A percentile compares a stretch with the other conserved stretches of the same genome.
These are phyloP conservation scores for Trichophyton schoenleinii DNA, from an alignment of 2,329 filamentous ascomycete genomes.

Conservation along the genomic window DNA sequence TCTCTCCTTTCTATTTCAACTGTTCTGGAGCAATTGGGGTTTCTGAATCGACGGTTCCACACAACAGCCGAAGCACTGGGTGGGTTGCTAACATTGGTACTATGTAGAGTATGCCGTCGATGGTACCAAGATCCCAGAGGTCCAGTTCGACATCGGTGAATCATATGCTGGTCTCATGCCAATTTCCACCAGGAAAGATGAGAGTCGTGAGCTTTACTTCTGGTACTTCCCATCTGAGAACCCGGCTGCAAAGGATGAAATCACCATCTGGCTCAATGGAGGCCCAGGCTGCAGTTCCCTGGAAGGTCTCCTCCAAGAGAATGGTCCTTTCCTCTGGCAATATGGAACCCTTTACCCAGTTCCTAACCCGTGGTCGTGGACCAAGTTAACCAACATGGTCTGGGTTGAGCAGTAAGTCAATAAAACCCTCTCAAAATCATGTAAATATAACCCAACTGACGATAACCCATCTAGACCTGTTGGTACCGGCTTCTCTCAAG, in stretches of 20 bases:
- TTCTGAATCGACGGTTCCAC: too few relatives aligned
- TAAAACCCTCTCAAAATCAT: background rate
- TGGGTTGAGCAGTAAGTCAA: constrained; percentile 55
- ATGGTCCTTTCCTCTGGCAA: constrained; percentile 61
- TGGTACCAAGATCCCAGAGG: constrained; percentile 52
- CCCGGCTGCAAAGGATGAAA: constrained; percentile 33
- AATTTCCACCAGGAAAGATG: constrained; percentile 37
- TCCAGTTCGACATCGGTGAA: constrained; percentile 53
- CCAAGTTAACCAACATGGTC: constrained; percentile 62
- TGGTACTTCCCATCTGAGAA: constrained; percentile 39
- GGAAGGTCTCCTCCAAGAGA: constrained; percentile 61
- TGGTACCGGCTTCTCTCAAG: constrained; percentile 56
- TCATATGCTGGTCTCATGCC: constrained; percentile 41
- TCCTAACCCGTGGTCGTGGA: constrained; percentile 60
- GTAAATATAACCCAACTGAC: constrained; percentile 6
- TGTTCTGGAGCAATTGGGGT: background rate
- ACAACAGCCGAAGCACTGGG: background rate
- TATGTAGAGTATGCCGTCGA: constrained; percentile 49
- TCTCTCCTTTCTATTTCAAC: background rate
- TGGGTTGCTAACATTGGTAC: background rate
- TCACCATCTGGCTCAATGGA: constrained; percentile 40
- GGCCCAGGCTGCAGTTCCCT: constrained; percentile 47
- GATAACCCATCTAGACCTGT: constrained; percentile 27
- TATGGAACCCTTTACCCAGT: constrained; percentile 52
- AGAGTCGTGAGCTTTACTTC: constrained; percentile 37